These are phyloP conservation scores for Amanita rimosa DNA, from an alignment of 768 basidiomycete species.

Conservation along the genomic window DNA sequence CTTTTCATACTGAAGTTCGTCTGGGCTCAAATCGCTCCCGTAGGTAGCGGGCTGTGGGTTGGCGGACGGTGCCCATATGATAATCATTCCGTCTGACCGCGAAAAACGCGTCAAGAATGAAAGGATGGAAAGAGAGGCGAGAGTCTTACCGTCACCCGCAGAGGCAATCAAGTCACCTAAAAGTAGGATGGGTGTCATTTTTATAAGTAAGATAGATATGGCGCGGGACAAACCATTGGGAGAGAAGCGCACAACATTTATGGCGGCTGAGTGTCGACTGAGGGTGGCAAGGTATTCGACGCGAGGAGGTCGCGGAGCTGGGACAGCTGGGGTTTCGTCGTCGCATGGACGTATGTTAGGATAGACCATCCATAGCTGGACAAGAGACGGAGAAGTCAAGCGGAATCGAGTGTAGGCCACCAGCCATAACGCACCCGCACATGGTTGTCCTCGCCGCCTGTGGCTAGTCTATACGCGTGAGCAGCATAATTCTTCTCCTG, in stretches of 20 bases:
- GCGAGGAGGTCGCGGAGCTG: constrained; percentile 46
- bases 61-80: constrained; percentile 85
- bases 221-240: constrained; percentile 59
- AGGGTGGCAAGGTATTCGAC: constrained; percentile 96
- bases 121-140: constrained; percentile 5
- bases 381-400: constrained; percentile 1
- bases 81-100: constrained; percentile 84
- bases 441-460: constrained; percentile 94
- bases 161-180: constrained; percentile 88
- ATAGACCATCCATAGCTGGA: constrained; percentile 87
- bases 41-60: constrained; percentile 62
- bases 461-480: constrained; percentile 85
- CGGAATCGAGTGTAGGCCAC: not conserved
- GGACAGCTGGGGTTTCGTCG: constrained; percentile 20
- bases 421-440: constrained; percentile 63
- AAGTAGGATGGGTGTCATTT: not conserved
- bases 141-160: constrained; percentile 83
- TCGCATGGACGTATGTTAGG: constrained; percentile 71
- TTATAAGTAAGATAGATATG: not conserved
- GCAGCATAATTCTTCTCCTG: constrained; percentile 46
- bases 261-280: constrained; percentile 84
- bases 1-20: constrained; percentile 82
- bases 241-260: constrained; percentile 94
- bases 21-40: constrained; percentile 70
- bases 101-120: constrained; percentile 7